phyloP scores from a whole-genome alignment of 768 basidiomycete genomes.

The Leccinum aurantiacum region DNA sequence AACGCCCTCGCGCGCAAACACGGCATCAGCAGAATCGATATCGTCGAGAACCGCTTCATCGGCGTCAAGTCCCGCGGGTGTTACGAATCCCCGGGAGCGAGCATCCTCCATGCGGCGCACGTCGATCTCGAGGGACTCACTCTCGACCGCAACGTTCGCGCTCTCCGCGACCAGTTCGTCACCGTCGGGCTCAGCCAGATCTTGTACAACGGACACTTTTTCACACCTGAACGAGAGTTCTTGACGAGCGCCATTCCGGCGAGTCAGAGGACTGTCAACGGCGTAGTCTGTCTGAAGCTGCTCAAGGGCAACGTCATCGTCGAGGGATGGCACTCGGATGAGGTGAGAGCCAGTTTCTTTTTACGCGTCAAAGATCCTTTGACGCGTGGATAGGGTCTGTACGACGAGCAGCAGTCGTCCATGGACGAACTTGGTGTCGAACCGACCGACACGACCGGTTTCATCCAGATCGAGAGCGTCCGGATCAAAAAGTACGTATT shows the following conservation, averaged over 20 bases:
- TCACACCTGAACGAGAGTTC: conserved; percentile 98
- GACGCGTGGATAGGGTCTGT: conserved; percentile 64
- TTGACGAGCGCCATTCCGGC: conserved; percentile 87
- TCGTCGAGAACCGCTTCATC: conserved; percentile 99
- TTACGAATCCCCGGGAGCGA: conserved; percentile 97
- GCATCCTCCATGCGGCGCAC: conserved; percentile 93
- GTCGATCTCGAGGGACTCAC: conserved; percentile 96
- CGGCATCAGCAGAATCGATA: conserved; percentile 96
- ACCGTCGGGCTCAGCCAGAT: conserved; percentile 88
- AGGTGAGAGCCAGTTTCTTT: conserved; percentile 46
- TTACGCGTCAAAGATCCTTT: not conserved
- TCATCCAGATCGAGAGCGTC: conserved; percentile 97
- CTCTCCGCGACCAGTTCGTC: conserved; percentile 91
- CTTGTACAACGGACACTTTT: conserved; percentile 98
- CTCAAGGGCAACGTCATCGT: conserved; percentile 97
- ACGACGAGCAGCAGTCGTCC: conserved; percentile 92
- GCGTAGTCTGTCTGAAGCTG: conserved; percentile 83
- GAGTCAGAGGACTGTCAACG: conserved; percentile 96
- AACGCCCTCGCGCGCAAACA: conserved; percentile 93
- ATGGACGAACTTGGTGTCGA: conserved; percentile 99
- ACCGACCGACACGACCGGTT: conserved; percentile 91
- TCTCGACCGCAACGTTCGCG: conserved; percentile 95
- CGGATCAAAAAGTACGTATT: conserved; percentile 90
- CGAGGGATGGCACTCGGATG: conserved; percentile 86
- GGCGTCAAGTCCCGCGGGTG: conserved; percentile 99